Percentiles rank a stretch among this genome's conserved stretches.
Conservation (phyloP, 441 rosid species). For the Aquilaria agallochum region DNA sequence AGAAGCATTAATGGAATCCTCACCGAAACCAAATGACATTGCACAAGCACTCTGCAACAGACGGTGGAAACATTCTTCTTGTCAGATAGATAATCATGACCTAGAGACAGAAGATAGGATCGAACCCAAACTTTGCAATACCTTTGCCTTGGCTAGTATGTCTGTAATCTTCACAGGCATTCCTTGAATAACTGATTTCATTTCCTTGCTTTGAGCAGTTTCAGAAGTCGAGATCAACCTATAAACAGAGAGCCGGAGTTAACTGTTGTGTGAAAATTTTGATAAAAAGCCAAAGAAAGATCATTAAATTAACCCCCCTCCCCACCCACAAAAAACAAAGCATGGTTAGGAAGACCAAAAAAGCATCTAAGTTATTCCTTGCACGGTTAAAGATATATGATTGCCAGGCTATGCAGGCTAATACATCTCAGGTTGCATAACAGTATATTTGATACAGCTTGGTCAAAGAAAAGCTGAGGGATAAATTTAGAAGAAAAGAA, state of each 20-base stretch:
- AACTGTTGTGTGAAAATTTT: no score
- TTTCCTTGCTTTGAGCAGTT: conserved; percentile 54
- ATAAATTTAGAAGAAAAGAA: no score
- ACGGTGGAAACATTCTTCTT: neutral
- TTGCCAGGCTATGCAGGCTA: no score
- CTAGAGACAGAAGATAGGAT: neutral
- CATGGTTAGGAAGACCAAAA: no score
- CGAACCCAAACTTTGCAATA: conserved; percentile 17
- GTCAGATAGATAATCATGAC: neutral
- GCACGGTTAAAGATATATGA: no score
- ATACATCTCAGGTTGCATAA: no score
- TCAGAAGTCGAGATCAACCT: conserved; percentile 57
- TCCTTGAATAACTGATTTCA: conserved; percentile 57
- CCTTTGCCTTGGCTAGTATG: conserved; percentile 76
- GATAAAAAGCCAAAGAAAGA: no score
- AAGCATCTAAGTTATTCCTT: no score
- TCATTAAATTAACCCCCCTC: no score
- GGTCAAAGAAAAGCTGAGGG: no score
- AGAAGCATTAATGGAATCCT: conserved; percentile 90
- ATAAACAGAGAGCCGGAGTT: conserved; percentile 1
- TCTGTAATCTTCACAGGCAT: conserved; percentile 45
- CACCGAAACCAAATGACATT: conserved; percentile 73
- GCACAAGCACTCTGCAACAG: conserved; percentile 66
- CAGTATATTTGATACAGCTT: no score
- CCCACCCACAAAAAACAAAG: no score